Percentiles rank a stretch among this genome's conserved stretches.
Evolutionary conservation across 1,284 basidiomycete species (phyloP).

Genomic region (Heterobasidion annosum): DNA sequence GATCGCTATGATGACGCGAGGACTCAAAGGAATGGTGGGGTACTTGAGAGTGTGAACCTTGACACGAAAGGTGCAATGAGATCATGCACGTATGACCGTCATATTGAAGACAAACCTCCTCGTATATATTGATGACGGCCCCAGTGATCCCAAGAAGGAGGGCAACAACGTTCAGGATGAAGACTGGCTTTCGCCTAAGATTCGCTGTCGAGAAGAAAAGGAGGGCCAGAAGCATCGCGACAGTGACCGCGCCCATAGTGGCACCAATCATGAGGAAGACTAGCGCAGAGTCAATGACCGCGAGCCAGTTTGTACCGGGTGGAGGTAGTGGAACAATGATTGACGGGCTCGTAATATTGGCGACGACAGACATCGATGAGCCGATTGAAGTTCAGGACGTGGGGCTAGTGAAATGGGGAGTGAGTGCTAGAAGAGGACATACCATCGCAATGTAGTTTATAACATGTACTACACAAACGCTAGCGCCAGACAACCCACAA

Average conservation of each 20-base stretch:
- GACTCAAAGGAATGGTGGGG: background rate
- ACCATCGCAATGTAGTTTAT: too few species aligned
- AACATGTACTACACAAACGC: too few species aligned
- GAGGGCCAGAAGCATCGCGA: slow-evolving; percentile 15
- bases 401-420: background rate
- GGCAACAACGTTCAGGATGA: slow-evolving; percentile 18
- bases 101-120: background rate
- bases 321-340: slow-evolving; percentile 2
- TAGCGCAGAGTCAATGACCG: slow-evolving; percentile 11
- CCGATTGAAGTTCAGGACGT: background rate
- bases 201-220: slow-evolving; percentile 17
- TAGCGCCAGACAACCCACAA: too few species aligned
- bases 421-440: too few species aligned
- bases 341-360: background rate
- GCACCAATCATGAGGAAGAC: slow-evolving; percentile 14
- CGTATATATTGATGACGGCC: slow-evolving; percentile 7
- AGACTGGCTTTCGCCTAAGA: slow-evolving; percentile 17
- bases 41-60: slow-evolving; percentile 2
- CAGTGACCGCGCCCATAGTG: slow-evolving; percentile 10
- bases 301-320: slow-evolving; percentile 2
- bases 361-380: background rate
- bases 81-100: background rate
- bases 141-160: slow-evolving; percentile 12
- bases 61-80: too few species aligned
- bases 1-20: slow-evolving; percentile 3